phyloP scores from a whole-genome alignment of 345 rosid species.

The Eucalyptus victrix region DNA sequence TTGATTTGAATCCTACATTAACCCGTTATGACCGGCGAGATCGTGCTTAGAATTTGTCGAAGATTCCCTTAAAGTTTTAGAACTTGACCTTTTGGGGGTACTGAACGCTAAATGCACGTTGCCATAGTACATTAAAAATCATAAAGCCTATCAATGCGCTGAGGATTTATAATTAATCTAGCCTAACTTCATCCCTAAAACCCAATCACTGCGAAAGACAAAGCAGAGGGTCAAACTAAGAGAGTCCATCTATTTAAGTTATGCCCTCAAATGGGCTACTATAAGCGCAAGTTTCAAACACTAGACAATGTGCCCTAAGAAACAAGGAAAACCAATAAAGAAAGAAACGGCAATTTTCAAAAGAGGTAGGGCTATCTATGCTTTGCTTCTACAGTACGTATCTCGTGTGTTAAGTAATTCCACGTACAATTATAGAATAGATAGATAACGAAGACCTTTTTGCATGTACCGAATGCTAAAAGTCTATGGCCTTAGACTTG shows the following conservation, averaged over 20 bases:
- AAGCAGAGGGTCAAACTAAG: neutral
- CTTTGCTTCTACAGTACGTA: neutral
- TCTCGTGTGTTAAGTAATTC: neutral
- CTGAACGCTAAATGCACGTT: neutral
- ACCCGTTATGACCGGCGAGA: neutral
- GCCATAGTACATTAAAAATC: neutral
- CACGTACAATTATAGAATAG: neutral
- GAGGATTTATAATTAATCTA: neutral
- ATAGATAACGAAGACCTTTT: neutral
- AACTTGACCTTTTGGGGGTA: neutral
- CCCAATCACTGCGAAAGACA: neutral
- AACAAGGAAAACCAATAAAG: neutral
- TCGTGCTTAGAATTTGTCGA: neutral
- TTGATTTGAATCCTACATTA: neutral
- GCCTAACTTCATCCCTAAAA: neutral
- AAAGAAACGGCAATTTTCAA: neutral
- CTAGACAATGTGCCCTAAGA: neutral
- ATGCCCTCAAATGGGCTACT: neutral
- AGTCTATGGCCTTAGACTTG: conserved; percentile 14
- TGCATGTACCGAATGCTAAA: neutral
- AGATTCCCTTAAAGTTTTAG: neutral
- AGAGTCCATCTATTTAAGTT: neutral
- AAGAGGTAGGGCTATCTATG: neutral
- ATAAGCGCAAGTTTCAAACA: neutral
- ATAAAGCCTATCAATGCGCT: neutral